Conservation (phyloP, 805 yeast species). For the Wickerhamomyces rabaulensis region DNA sequence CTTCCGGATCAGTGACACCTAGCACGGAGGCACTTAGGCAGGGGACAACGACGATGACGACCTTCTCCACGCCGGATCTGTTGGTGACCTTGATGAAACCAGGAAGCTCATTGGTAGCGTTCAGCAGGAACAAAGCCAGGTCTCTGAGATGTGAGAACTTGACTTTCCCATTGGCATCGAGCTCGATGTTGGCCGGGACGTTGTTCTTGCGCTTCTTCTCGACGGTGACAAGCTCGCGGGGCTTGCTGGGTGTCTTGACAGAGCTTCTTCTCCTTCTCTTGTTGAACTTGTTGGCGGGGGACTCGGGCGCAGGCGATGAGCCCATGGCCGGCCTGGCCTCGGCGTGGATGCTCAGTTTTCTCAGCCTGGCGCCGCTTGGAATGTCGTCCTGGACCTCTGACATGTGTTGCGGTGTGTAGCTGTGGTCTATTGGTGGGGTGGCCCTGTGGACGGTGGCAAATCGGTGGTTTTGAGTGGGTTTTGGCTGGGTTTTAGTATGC, state of each 20-base stretch:
- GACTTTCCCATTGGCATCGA: constrained; percentile 19
- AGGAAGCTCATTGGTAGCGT: constrained; percentile 31
- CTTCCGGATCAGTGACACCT: constrained; percentile 23
- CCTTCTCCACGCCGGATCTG: constrained; percentile 41
- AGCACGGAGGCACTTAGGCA: constrained; percentile 52
- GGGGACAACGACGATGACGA: constrained; percentile 57
- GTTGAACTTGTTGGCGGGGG: not conserved
- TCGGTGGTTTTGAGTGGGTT: too few relatives aligned
- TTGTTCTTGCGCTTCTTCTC: constrained; percentile 29
- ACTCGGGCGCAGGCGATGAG: not conserved
- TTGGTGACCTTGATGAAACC: constrained; percentile 47
- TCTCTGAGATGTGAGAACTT: constrained; percentile 17
- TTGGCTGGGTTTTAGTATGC: too few relatives aligned
- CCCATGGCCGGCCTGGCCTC: not conserved
- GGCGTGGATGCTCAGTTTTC: not conserved
- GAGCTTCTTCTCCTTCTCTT: constrained; percentile 25
- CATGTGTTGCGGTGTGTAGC: not conserved
- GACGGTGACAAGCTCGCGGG: constrained; percentile 4
- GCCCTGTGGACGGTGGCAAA: not conserved
- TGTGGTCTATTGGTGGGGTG: too few relatives aligned
- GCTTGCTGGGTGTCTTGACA: constrained; percentile 1
- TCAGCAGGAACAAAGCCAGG: constrained; percentile 25
- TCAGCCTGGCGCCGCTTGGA: not conserved
- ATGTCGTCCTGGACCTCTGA: not conserved
- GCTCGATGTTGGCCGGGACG: constrained; percentile 29